Base-by-base conservation (phyloP, 345 rosid genomes). In the Microthlaspi erraticum region DNA sequence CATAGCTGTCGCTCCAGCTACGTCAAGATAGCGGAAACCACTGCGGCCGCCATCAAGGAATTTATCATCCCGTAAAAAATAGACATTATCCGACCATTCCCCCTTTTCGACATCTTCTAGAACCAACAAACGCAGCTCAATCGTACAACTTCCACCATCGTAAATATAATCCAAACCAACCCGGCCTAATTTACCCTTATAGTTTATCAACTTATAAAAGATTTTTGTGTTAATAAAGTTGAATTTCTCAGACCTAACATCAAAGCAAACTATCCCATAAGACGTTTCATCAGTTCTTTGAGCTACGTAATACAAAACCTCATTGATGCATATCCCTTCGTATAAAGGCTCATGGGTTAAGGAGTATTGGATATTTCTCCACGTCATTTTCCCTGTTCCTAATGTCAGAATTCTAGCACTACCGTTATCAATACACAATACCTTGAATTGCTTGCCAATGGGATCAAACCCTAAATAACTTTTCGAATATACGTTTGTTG, bases 291-390 rank as follows among this genome's bases (percentile, higher is more conserved):
- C 3, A 6, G 1, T 10, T 38, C 14, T 3, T 43, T 5, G 3
- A 43, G 31, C n/a, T 10, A 20, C 20, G 54, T 49, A 49, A 19
- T 49, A 49, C 29, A 49, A 18, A 49, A 49, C n/a, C 29, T 32
- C 54, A 49, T 19, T 10, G 31, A 49, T 49, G 31, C 54, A 49
- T 49, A 18, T 49, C 13, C 8, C n/a, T 49, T 48, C 5, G 10
- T 3, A 0, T 0, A 0, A 9, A 10, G 9, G 53, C 0, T 0
- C n/a, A n/a, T 43, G 18, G 17, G 8, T 0, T 1, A n/a, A n/a
- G 18, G 48, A 18, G 7, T 4, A 43, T 6, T 43, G 18, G 18
- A 43, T 43, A 3, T 43, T n/a, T 18, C 48, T 14, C 48, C 18
- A 43, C 9, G 1, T n/a, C 48, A 13, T 43, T 2, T 2, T 5